Evolutionary conservation across 2,329 filamentous ascomycete species (phyloP), one percentile per base, ranked within the genome.

Genomic region (Juglanconis oblonga): DNA sequence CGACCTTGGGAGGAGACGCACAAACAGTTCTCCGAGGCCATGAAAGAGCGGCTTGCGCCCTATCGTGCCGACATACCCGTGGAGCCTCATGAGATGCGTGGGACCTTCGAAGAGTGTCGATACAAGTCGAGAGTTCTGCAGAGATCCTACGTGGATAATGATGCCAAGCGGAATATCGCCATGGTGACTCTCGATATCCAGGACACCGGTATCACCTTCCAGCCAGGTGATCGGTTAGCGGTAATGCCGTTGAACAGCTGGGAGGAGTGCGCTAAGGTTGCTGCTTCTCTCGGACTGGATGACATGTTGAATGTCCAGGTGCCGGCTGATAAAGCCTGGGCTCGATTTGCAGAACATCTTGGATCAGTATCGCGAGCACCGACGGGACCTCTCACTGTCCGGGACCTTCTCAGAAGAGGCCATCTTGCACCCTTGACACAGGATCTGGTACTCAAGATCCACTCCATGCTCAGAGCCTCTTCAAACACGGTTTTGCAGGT

Each of bases 221-320:
- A 77, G 52, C 80, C 81, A 0, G 81, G 81, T 0, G 81, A 84
- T 55, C 74, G 80, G 5, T 73, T 84, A 5, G 80, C 81, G 0
- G 71, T 84, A 2, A 83, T 84, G 81, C 80, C 81, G 0, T 73
- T 83, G 14, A 84, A 83, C 58, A 76, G 73, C 57, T 83, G 80
- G 81, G 76, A 77, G 8, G 81, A 84, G 65, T 82, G 79, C 54
- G 80, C 80, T 17, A 83, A 83, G 63, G 78, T 84, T 9, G 80
- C 78, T 3, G 76, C 80, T 0, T 80, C 80, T 0, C 72, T 84
- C 1, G 81, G 81, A 0, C 70, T 83, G 0, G 79, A 80, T 36
- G 68, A 73, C 3, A 74, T 77, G 59, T 73, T 84, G 1, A 76
- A 80, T n/a, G 67, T 73, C 7, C 66, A 71, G 0, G 71, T 82